A percentile compares a stretch with the other conserved stretches of the same genome.
These are phyloP conservation scores for Calonectria crousiana DNA, from an alignment of 2,329 filamentous ascomycete species.

Conservation along the genomic window DNA sequence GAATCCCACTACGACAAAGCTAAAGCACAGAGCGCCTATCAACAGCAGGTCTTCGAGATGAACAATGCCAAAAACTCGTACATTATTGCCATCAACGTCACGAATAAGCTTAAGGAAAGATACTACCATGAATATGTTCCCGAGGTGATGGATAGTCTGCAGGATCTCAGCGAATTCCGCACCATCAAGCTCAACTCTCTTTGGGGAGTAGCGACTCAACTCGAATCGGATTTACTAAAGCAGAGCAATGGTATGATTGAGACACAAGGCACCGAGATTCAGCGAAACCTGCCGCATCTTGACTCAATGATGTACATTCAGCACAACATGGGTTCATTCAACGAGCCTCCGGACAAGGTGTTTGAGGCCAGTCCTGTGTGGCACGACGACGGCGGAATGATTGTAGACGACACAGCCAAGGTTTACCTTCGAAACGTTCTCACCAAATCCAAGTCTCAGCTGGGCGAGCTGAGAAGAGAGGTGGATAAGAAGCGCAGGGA, in stretches of 20 bases:
- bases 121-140: constrained; percentile 98
- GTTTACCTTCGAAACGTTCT: constrained; percentile 92
- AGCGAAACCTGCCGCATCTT: constrained; percentile 86
- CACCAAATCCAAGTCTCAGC: constrained; percentile 87
- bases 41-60: constrained; percentile 94
- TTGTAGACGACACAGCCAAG: constrained; percentile 88
- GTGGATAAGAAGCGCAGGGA: constrained; percentile 89
- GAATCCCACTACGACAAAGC: constrained; percentile 94
- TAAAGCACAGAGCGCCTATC: constrained; percentile 91
- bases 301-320: constrained; percentile 99
- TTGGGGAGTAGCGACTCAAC: constrained; percentile 83
- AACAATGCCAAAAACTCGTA: constrained; percentile 99
- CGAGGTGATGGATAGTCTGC: constrained; percentile 90
- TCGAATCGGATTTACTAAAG: constrained; percentile 84
- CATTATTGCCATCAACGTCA: constrained; percentile 93
- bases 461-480: constrained; percentile 84
- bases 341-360: constrained; percentile 84
- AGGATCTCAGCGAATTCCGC: constrained; percentile 92
- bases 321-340: constrained; percentile 86
- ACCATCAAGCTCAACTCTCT: constrained; percentile 86
- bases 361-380: constrained; percentile 98
- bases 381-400: constrained; percentile 92
- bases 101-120: constrained; percentile 96
- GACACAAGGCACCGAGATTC: constrained; percentile 83
- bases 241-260: constrained; percentile 79